Conservation (phyloP, 768 basidiomycete species). For the Asterophora lycoperdoides region DNA sequence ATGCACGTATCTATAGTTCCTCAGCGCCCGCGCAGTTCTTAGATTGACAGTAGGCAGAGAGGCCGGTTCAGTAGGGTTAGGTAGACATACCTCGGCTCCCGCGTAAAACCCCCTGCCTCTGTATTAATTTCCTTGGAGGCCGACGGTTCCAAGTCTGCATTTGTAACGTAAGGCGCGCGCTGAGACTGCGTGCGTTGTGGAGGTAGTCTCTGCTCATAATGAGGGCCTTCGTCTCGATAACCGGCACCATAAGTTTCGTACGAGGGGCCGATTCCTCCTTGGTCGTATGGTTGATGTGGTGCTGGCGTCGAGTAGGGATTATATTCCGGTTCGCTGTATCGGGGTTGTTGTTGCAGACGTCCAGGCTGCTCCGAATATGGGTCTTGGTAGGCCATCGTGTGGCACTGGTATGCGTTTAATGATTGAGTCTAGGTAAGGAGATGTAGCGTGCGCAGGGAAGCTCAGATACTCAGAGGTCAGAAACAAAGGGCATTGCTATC, state of each 20-base stretch:
- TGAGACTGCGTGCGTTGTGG: conserved; percentile 21
- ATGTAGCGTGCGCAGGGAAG: not conserved
- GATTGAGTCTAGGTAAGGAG: not conserved
- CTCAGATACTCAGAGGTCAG: not conserved
- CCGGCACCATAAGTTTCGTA: conserved; percentile 31
- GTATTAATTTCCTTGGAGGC: conserved; percentile 9
- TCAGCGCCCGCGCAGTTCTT: conserved; percentile 40
- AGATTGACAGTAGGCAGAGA: not conserved
- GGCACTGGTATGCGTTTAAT: conserved; percentile 7
- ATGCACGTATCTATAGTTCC: conserved; percentile 50
- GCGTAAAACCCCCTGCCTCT: conserved; percentile 3
- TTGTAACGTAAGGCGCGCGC: conserved; percentile 11
- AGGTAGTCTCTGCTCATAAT: conserved; percentile 23
- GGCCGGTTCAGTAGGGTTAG: not conserved
- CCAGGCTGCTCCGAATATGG: conserved; percentile 39
- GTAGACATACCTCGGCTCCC: conserved; percentile 12
- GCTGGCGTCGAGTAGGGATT: conserved; percentile 41
- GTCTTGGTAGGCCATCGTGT: conserved; percentile 50
- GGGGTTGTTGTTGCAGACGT: conserved; percentile 23
- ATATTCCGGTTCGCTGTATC: conserved; percentile 33
- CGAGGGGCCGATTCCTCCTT: conserved; percentile 30
- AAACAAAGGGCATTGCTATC: not conserved
- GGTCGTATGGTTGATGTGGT: conserved; percentile 52
- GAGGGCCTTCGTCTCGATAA: conserved; percentile 36
- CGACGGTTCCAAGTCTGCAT: conserved; percentile 8